phyloP scores from a whole-genome alignment of 2,329 filamentous ascomycete species.

The Colletotrichum musicola region DNA sequence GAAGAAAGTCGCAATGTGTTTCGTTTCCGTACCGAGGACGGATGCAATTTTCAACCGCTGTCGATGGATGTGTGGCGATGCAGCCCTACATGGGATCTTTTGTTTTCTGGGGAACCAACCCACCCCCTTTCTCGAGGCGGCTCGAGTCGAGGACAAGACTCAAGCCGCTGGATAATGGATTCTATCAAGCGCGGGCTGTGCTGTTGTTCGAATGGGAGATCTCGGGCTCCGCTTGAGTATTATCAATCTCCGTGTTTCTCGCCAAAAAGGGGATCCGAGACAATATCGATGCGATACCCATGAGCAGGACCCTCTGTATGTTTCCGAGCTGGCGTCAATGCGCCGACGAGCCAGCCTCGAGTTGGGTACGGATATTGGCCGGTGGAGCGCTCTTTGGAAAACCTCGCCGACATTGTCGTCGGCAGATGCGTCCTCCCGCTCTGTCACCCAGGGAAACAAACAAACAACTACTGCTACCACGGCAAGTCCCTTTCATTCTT shows the following conservation, averaged over 20 bases:
- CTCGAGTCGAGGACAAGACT: too few relatives aligned
- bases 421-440: background rate
- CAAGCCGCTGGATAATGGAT: too few relatives aligned
- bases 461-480: background rate
- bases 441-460: slow-evolving; percentile 2
- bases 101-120: too few relatives aligned
- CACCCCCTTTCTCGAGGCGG: too few relatives aligned
- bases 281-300: slow-evolving; percentile 19
- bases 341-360: background rate
- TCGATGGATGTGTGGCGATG: slow-evolving; percentile 39
- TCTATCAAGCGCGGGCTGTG: background rate
- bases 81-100: slow-evolving; percentile 43
- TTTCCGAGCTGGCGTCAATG: background rate
- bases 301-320: background rate
- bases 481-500: slow-evolving; percentile 9
- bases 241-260: slow-evolving; percentile 29
- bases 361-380: slow-evolving; percentile 30
- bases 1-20: slow-evolving; percentile 15
- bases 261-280: slow-evolving; percentile 7
- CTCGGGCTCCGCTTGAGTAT: background rate
- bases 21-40: slow-evolving; percentile 27
- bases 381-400: slow-evolving; percentile 14
- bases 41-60: slow-evolving; percentile 18
- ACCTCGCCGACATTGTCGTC: background rate
- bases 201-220: too few relatives aligned